Evolutionary conservation across 345 rosid species (phyloP), one percentile per base, ranked within the genome.

Genomic region (Cardamine occulta): DNA sequence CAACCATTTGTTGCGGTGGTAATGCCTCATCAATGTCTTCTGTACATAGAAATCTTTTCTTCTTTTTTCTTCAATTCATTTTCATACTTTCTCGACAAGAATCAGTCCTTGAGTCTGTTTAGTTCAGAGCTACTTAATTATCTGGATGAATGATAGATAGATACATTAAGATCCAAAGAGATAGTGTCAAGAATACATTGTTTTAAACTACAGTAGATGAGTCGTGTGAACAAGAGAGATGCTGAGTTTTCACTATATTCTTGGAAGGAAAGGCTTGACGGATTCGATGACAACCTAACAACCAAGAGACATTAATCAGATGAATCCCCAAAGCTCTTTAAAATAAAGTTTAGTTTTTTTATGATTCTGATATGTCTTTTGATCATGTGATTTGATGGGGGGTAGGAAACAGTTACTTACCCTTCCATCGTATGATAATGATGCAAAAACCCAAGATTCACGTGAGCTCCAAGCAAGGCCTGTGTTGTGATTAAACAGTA

Each of bases 391-490:
- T 17, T 32, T 3, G 40, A 8, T 48, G 0, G 17, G 17, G 56
- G 13, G 9, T 12, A 60, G 14, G n/a, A 14, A 45, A 19, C 14
- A 28, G 31, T 60, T 52, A 58, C 91, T 85, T 83, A 91, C 96
- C 91, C 96, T 85, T 68, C 97, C 98, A 84, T 95, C 96, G 62
- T 92, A 95, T 19, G 97, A 95, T 66, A 92, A 60, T 14, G 99
- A 90, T 44, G 97, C 96, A 79, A 90, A 95, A 59, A 92, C 78
- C 93, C 87, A 92, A 51, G 93, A 96, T 77, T 92, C 97, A 7
- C 89, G 88, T 59, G 86, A 82, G 80, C 97, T 92, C 99, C 97
- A 92, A 63, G 96, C 86, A 77, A 95, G 88, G 62, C 96, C 99
- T 92, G 83, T 40, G 23, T 52, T 69, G 63, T 61, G 23, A 67